phyloP scores from a whole-genome alignment of 768 basidiomycete species.

The Xerocomellus amylosporus region DNA sequence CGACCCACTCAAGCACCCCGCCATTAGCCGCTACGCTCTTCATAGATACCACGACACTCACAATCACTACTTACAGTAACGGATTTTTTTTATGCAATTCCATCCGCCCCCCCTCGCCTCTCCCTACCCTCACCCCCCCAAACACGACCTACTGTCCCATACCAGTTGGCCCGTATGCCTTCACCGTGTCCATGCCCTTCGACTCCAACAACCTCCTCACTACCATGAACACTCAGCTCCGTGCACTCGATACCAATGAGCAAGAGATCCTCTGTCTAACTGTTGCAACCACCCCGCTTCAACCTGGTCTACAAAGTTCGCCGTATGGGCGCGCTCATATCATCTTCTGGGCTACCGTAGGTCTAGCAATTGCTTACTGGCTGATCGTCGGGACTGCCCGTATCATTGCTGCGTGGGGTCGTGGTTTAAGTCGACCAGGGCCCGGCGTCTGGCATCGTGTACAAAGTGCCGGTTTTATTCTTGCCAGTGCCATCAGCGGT shows the following conservation, averaged over 20 bases:
- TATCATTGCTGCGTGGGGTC: conserved; percentile 79
- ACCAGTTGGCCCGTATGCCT: conserved; percentile 72
- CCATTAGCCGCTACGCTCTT: conserved; percentile 72
- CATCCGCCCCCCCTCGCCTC: conserved; percentile 75
- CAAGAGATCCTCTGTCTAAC: conserved; percentile 82
- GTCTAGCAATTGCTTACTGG: conserved; percentile 79
- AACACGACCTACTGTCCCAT: conserved; percentile 70
- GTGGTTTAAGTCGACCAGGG: conserved; percentile 57
- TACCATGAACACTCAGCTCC: conserved; percentile 79
- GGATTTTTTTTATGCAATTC: conserved; percentile 73
- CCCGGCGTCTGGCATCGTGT: conserved; percentile 66
- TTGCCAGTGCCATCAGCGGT: conserved; percentile 91
- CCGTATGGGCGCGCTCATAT: conserved; percentile 66
- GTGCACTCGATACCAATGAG: conserved; percentile 84
- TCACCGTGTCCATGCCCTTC: conserved; percentile 72
- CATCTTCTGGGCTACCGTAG: conserved; percentile 74
- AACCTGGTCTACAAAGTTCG: conserved; percentile 48
- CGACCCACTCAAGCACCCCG: conserved; percentile 6
- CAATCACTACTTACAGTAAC: conserved; percentile 68
- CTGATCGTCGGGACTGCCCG: conserved; percentile 76
- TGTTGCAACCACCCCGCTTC: conserved; percentile 72
- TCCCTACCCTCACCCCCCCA: conserved; percentile 43
- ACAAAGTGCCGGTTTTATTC: conserved; percentile 82
- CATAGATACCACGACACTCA: conserved; percentile 75
- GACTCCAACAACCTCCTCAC: conserved; percentile 67